Conservation (phyloP, 331 rosid genomes). For the Malus hybrid region DNA sequence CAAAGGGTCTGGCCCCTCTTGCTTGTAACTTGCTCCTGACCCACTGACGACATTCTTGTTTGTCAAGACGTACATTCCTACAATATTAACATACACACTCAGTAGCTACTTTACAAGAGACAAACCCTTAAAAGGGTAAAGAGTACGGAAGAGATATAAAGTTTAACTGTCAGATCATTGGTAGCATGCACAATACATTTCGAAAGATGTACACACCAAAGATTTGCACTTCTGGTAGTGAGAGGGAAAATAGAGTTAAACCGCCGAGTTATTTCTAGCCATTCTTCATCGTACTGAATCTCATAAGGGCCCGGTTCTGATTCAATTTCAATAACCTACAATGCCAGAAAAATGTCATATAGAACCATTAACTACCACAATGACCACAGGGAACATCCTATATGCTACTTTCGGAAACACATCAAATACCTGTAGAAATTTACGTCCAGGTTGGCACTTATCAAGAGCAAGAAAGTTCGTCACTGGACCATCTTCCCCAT, state of each 20-base stretch:
- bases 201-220: conserved; percentile 45
- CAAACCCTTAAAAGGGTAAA: neutral
- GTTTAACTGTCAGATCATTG: neutral
- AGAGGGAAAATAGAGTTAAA: conserved; percentile 73
- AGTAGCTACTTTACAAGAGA: neutral
- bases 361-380: conserved; percentile 14
- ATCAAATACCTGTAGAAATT: conserved; percentile 75
- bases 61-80: conserved; percentile 43
- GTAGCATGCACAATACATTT: neutral
- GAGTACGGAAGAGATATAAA: neutral
- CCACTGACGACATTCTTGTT: conserved; percentile 67
- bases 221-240: conserved; percentile 47
- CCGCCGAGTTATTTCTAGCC: conserved; percentile 83
- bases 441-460: conserved; percentile 70
- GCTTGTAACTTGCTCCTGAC: conserved; percentile 56
- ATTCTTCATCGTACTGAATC: conserved; percentile 89
- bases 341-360: conserved; percentile 12
- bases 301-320: conserved; percentile 76
- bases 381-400: conserved; percentile 7
- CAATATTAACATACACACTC: conserved; percentile 5
- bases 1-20: conserved; percentile 72
- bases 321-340: conserved; percentile 73
- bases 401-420: neutral
- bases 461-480: conserved; percentile 97
- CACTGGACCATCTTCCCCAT: conserved; percentile 74